Evolutionary conservation across 176 grass and related monocot species (phyloP).

Genomic region (Bothriochloa decipiens): DNA sequence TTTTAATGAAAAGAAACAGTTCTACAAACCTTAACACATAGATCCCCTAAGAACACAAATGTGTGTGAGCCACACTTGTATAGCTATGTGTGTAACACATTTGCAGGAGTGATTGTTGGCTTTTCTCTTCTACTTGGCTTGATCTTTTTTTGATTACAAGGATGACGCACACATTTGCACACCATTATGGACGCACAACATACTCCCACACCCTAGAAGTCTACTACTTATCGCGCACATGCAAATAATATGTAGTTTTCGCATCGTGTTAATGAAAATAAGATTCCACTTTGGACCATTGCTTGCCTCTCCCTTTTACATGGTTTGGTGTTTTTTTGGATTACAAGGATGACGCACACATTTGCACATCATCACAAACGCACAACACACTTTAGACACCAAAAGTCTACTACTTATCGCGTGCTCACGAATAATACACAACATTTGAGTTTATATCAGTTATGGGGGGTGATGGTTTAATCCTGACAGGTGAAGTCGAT

Average conservation of each 20-base stretch:
- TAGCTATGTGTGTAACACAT: background rate
- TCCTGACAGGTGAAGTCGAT: background rate
- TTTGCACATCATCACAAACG: background rate
- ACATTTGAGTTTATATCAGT: background rate
- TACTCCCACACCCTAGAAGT: background rate
- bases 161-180: background rate
- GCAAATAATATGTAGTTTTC: background rate
- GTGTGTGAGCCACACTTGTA: no score
- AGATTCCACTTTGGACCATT: background rate
- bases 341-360: slow-evolving; percentile 5
- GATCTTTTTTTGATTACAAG: slow-evolving; percentile 3
- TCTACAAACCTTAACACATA: no score
- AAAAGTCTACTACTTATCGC: background rate
- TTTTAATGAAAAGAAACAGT: no score
- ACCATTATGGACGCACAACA: background rate
- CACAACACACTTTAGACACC: background rate
- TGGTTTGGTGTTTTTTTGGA: background rate
- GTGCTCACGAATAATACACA: background rate
- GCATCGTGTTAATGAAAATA: background rate
- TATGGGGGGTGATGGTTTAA: background rate
- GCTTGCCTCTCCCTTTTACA: background rate
- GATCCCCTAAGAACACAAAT: no score
- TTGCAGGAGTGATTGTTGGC: background rate
- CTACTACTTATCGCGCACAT: background rate
- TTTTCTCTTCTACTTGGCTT: background rate